These are phyloP conservation scores for Fusarium goolgardi DNA, from an alignment of 2,329 filamentous ascomycete species.

Conservation along the genomic window DNA sequence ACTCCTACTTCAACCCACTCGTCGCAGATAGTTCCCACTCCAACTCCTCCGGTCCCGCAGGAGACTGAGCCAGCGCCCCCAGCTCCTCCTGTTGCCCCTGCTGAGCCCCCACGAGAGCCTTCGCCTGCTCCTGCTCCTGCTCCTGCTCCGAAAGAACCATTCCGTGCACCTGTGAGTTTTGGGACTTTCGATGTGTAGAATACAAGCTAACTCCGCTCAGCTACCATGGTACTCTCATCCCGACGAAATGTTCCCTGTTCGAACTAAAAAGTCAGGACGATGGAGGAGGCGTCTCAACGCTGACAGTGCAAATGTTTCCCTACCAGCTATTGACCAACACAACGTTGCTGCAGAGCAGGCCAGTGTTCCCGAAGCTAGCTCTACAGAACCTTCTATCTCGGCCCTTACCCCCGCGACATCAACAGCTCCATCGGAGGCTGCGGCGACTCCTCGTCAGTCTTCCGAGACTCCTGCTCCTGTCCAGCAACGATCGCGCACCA, in stretches of 20 bases:
- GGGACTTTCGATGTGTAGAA: not conserved
- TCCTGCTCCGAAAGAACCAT: conserved; percentile 50
- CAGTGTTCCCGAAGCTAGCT: conserved; percentile 34
- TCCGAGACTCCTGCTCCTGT: conserved; percentile 51
- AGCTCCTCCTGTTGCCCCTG: conserved; percentile 41
- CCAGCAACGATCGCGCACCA: conserved; percentile 43
- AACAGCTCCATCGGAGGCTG: conserved; percentile 32
- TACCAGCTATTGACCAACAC: conserved; percentile 55
- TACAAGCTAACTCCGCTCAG: conserved; percentile 49
- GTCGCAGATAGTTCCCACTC: conserved; percentile 56
- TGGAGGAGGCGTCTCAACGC: conserved; percentile 57
- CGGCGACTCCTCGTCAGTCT: conserved; percentile 42
- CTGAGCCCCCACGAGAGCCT: conserved; percentile 42
- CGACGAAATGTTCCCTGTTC: conserved; percentile 62
- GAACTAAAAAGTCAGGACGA: conserved; percentile 53
- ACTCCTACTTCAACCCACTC: conserved; percentile 67
- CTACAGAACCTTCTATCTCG: conserved; percentile 29
- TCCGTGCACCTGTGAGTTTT: conserved; percentile 61
- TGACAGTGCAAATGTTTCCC: conserved; percentile 55
- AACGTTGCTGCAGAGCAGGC: conserved; percentile 49
- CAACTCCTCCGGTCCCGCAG: conserved; percentile 62
- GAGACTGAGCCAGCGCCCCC: conserved; percentile 47
- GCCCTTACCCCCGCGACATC: conserved; percentile 34
- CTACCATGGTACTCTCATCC: conserved; percentile 69
- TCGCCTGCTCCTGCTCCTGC: conserved; percentile 41